Evolutionary conservation across 2,329 filamentous ascomycete species (phyloP).

Genomic region (Akanthomyces dipterigenus): DNA sequence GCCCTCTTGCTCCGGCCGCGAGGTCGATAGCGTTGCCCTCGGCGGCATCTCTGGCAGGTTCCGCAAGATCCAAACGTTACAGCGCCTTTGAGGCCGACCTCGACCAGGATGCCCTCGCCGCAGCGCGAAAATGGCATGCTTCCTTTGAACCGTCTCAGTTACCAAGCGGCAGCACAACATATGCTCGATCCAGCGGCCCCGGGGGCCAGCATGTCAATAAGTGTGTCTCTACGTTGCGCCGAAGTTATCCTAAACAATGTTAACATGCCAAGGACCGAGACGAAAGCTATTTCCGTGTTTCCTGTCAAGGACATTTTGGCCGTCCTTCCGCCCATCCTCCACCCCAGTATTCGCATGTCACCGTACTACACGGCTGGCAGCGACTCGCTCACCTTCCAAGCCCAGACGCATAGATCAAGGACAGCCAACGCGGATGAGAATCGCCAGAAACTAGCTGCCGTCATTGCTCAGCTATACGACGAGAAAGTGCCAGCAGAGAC

Average conservation of each 20-base stretch:
- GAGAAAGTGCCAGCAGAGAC: slow-evolving; percentile 41
- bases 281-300: slow-evolving; percentile 51
- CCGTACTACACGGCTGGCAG: slow-evolving; percentile 46
- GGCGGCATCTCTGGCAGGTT: background rate
- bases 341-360: slow-evolving; percentile 39
- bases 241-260: slow-evolving; percentile 20
- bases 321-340: slow-evolving; percentile 41
- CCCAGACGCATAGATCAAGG: slow-evolving; percentile 47
- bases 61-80: slow-evolving; percentile 28
- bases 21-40: background rate
- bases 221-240: slow-evolving; percentile 26
- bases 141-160: slow-evolving; percentile 37
- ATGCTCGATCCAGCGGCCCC: slow-evolving; percentile 53
- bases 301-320: slow-evolving; percentile 38
- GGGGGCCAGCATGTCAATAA: slow-evolving; percentile 59
- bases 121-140: slow-evolving; percentile 46
- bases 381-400: slow-evolving; percentile 48
- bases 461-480: slow-evolving; percentile 41
- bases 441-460: slow-evolving; percentile 40
- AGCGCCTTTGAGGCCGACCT: slow-evolving; percentile 43
- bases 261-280: slow-evolving; percentile 49
- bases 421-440: slow-evolving; percentile 48
- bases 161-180: slow-evolving; percentile 46
- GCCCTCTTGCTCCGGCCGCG: background rate
- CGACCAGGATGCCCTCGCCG: slow-evolving; percentile 43